Base-by-base conservation (phyloP, 2,329 filamentous ascomycete species). In the Phialophora macrospora region DNA sequence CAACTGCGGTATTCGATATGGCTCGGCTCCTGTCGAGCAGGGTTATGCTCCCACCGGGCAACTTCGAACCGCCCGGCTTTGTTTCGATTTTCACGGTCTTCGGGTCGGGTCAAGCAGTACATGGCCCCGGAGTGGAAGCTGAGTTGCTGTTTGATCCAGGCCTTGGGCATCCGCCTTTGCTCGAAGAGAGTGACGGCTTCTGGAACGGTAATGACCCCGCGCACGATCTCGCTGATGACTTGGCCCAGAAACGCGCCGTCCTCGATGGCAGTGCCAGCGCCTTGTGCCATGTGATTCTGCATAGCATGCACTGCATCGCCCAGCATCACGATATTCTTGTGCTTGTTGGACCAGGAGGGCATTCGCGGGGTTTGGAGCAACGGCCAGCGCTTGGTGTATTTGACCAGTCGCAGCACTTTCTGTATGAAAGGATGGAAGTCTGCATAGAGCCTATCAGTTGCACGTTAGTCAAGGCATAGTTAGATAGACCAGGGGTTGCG, bases 251-350 rank as follows among this genome's bases (percentile, higher is more conserved):
- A 79, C 5, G 75, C 75, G 17, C 77, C 79, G 70, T 81, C 79
- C 71, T 80, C 78, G 74, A 80, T 80, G 3, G 75, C 74, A 12
- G 77, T 80, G 24, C 78, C 78, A 11, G 78, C 79, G 2, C 79
- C 79, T 69, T 81, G 79, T 1, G 78, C 78, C 75, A 80, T 77
- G 67, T 80, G 77, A 62, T 79, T 78, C 17, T 76, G 73, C 79
- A 80, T 78, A 67, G 80, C 77, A 62, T 80, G 78, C 14, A 46
- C 24, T 9, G 59, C 64, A 63, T 67, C 61, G 12, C 80, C 80
- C 65, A 80, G 77, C 28, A 82, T 68, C 1, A 80, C 77, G 3
- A 81, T 73, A 54, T 79, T 81, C 70, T 76, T 78, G 51, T 74
- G 69, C 0, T 74, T 68, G 38, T 75, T 79, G 2, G 76, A 79